These are phyloP conservation scores for Thamnidium elegans DNA, from an alignment of 192 early-diverging fungal genomes.

Conservation along the genomic window DNA sequence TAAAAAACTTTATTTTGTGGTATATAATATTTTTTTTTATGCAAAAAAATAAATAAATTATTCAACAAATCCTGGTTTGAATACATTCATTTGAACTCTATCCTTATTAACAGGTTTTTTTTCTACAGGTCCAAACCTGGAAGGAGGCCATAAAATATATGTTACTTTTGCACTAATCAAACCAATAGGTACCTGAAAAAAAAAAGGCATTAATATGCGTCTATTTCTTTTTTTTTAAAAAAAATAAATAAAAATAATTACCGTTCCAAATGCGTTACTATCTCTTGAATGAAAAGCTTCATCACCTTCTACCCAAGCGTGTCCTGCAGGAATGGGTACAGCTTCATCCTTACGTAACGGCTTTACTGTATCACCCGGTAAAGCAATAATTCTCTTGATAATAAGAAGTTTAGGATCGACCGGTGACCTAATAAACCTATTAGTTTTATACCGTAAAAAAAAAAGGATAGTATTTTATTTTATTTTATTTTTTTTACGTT, in stretches of 20 bases:
- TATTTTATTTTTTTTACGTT: conserved; percentile 39
- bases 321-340: conserved; percentile 68
- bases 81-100: conserved; percentile 11
- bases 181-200: conserved; percentile 61
- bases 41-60: too few species aligned
- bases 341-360: conserved; percentile 33
- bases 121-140: conserved; percentile 55
- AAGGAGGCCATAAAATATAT: conserved; percentile 65
- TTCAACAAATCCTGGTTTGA: neutral
- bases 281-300: conserved; percentile 81
- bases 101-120: conserved; percentile 3
- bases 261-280: conserved; percentile 77
- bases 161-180: conserved; percentile 60
- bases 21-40: too few species aligned
- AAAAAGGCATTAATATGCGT: neutral
- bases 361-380: conserved; percentile 74
- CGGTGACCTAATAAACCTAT: conserved; percentile 48
- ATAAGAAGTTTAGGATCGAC: conserved; percentile 64
- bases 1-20: too few species aligned
- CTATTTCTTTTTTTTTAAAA: neutral
- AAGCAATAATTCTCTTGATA: conserved; percentile 81
- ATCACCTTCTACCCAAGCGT: conserved; percentile 87
- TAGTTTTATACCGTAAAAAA: neutral
- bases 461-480: conserved; percentile 1
- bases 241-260: conserved; percentile 38